Evolutionary conservation across 768 basidiomycete species (phyloP), one percentile per base, ranked within the genome.

Genomic region (Boletus rubroflammeus): DNA sequence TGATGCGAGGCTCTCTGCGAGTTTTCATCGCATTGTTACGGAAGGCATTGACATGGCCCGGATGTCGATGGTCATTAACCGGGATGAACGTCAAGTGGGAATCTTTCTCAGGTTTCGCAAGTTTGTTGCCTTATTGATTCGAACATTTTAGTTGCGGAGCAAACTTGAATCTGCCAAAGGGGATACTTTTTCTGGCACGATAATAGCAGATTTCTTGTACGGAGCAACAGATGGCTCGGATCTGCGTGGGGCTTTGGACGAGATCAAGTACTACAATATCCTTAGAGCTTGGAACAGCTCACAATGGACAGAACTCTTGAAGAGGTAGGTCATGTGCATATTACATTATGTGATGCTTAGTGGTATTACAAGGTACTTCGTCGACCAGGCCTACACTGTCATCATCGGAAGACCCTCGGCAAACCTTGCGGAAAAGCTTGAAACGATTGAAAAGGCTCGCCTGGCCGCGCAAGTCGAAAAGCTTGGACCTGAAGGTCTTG

Each of bases 371-470:
- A 98, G 95, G 63, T 95, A 91, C 69, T 90, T 86, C 59, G 74
- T 94, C 46, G 80, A 89, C 52, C 80, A 83, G 0, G 78, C 85
- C 19, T 82, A 84, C 21, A 76, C 91, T 42, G 82, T 91, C n/a
- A 75, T 98, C 45, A 71, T 85, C 31, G 96, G 95, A 23, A 91
- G 85, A 65, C 97, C 97, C 4, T 98, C 97, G 1, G 88, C 92
- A 5, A 74, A 72, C 14, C 79, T 98, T 28, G 90, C 88, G 0
- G 86, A 87, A 34, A 84, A 84, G 59, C 78, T 98, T 25, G 90
- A 94, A 61, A 77, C 77, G 40, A 84, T 86, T 31, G 93, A 97
- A 67, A 91, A 89, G 67, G 80, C 76, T 14, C 85, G 95, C 50
- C 75, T 94, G 26, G 81, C 79, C 3, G 76, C 75, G 9, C 92